Evolutionary conservation across 2,329 filamentous ascomycete species (phyloP), one percentile per base, ranked within the genome.

Genomic region (Fusarium incarnatum): DNA sequence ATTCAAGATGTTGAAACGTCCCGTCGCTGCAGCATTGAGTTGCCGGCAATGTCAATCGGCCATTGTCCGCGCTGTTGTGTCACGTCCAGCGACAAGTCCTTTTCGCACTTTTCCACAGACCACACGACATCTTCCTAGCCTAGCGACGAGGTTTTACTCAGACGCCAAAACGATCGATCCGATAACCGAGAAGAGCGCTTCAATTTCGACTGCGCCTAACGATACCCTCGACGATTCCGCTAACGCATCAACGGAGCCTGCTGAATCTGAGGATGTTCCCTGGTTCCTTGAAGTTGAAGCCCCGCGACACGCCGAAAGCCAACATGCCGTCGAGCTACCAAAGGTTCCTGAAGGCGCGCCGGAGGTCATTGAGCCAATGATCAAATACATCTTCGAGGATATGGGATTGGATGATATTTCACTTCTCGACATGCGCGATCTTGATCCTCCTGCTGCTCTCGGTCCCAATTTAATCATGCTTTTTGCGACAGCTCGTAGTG

Each of bases 381-480:
- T 98, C 30, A 85, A 94, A 67, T 93, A 94, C 76, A 85, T 94
- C 3, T 94, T 93, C 9, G 88, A 94, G 64, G 92, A 97, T 30
- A 89, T 97, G 72, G 96, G 96, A 37, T 84, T 99, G 42, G 94
- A 98, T 77, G 88, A 94, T 60, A 84, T 99, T 48, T 86, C 86
- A 2, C 81, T 99, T 8, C 84, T 97, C 49, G 96, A 99, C 77
- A 85, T 99, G 32, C 93, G 96, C 60, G 83, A 88, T 40, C 85
- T 98, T 52, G 92, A 98, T 73, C 94, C 94, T 1, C 92, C 94
- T 0, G 91, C 95, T 1, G 94, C 94, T 0, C 86, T 99, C 2
- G 96, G 96, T 3, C 89, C 93, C 3, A 94, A 95, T 74, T 86
- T 98, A 28, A 86, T 99, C 56, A 98, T 98, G 96, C 82, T 99